A percentile compares a stretch with the other conserved stretches of the same genome.
Evolutionary conservation across 202 grass and related monocot species (phyloP).

Genomic region (Panicum virgatum): DNA sequence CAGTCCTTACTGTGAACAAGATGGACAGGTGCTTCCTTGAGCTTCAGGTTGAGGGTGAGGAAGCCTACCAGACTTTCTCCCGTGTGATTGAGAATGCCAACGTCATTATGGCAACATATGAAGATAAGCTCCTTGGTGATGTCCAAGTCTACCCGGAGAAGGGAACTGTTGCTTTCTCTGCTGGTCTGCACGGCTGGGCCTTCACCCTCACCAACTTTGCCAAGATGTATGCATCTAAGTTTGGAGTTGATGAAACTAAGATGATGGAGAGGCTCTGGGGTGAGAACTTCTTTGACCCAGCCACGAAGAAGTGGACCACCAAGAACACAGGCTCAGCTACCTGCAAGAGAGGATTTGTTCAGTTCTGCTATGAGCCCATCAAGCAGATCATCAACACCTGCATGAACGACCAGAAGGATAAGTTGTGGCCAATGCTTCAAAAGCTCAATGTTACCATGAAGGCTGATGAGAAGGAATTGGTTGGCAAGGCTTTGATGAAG

Average conservation of each 20-base stretch:
- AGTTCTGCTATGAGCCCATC: slow-evolving; percentile 70
- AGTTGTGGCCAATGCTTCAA: slow-evolving; percentile 56
- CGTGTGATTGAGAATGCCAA: slow-evolving; percentile 71
- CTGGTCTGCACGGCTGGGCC: slow-evolving; percentile 62
- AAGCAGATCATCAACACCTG: slow-evolving; percentile 66
- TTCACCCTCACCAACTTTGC: slow-evolving; percentile 69
- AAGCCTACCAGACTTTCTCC: slow-evolving; percentile 66
- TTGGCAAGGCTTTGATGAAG: slow-evolving; percentile 74
- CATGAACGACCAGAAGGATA: slow-evolving; percentile 71
- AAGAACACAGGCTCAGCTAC: slow-evolving; percentile 59
- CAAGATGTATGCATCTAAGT: slow-evolving; percentile 72
- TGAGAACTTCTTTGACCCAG: slow-evolving; percentile 69
- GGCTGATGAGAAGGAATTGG: slow-evolving; percentile 71
- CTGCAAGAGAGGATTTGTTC: slow-evolving; percentile 74
- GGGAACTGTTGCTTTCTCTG: slow-evolving; percentile 76
- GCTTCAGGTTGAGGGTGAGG: slow-evolving; percentile 70
- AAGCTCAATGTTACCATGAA: slow-evolving; percentile 69
- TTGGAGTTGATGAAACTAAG: slow-evolving; percentile 64
- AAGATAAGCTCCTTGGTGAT: slow-evolving; percentile 61
- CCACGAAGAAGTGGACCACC: slow-evolving; percentile 66
- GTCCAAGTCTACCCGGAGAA: slow-evolving; percentile 74
- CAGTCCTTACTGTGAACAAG: slow-evolving; percentile 76
- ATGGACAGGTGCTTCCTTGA: slow-evolving; percentile 82
- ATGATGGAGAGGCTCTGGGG: slow-evolving; percentile 84
- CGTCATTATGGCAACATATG: slow-evolving; percentile 72